phyloP scores from a whole-genome alignment of 805 yeast species.

The Candida odintsovae region DNA sequence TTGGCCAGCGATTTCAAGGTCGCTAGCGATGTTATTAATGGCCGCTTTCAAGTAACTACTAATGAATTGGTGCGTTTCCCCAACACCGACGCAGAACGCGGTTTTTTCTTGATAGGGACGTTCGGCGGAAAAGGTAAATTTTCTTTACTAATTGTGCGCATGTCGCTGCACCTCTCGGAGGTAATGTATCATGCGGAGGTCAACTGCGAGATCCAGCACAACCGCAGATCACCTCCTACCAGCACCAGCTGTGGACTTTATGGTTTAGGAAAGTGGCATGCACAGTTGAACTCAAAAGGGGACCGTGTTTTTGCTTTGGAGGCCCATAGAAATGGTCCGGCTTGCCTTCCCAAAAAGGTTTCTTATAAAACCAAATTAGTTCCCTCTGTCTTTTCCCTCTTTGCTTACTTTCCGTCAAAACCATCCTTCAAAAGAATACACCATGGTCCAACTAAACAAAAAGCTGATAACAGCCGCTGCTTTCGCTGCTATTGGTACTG shows the following conservation, averaged over 20 bases:
- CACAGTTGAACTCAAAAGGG: neutral
- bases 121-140: too few species aligned
- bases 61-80: neutral
- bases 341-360: neutral
- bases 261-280: neutral
- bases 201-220: neutral
- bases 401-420: neutral
- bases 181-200: too few species aligned
- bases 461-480: conserved; percentile 4
- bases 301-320: neutral
- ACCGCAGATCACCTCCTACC: neutral
- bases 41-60: neutral
- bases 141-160: neutral
- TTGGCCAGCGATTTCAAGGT: too few species aligned
- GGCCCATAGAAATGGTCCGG: neutral
- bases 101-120: too few species aligned
- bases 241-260: neutral
- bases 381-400: neutral
- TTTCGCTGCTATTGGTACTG: conserved; percentile 16
- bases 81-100: too few species aligned
- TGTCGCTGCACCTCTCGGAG: neutral
- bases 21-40: too few species aligned
- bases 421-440: neutral
- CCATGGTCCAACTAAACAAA: conserved; percentile 6
- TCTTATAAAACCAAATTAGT: neutral